phyloP scores from a whole-genome alignment of 768 basidiomycete species.

The Pluteus cervinus region DNA sequence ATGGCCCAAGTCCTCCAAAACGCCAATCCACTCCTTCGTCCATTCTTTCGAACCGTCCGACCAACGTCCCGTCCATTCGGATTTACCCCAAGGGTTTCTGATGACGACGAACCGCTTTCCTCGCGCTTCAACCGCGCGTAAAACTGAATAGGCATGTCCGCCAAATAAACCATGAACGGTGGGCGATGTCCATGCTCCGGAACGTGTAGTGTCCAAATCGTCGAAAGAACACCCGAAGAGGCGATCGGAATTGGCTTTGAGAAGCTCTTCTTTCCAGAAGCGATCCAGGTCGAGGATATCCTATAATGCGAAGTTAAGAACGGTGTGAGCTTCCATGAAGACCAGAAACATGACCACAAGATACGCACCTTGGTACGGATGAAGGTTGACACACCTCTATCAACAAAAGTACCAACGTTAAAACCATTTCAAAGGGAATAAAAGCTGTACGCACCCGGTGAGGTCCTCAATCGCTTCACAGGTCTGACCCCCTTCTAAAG shows the following conservation, averaged over 20 bases:
- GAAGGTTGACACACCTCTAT: constrained; percentile 38
- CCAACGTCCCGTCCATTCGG: constrained; percentile 46
- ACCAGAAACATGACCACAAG: neutral
- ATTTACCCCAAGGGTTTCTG: constrained; percentile 45
- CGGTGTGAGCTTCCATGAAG: neutral
- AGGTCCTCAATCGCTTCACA: constrained; percentile 51
- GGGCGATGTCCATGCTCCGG: constrained; percentile 6
- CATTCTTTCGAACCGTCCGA: constrained; percentile 45
- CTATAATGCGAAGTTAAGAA: constrained; percentile 16
- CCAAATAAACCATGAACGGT: constrained; percentile 33
- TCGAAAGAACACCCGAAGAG: constrained; percentile 49
- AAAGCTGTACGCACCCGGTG: constrained; percentile 36
- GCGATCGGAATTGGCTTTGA: constrained; percentile 42
- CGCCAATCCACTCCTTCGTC: constrained; percentile 40
- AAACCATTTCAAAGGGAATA: neutral
- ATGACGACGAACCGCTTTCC: constrained; percentile 43
- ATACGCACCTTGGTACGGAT: constrained; percentile 32
- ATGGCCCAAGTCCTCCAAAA: constrained; percentile 31
- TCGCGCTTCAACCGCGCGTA: constrained; percentile 36
- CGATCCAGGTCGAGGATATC: constrained; percentile 43
- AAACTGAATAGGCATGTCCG: constrained; percentile 42
- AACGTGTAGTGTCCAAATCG: constrained; percentile 19
- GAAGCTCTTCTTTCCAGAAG: constrained; percentile 51
- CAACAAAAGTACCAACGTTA: neutral
- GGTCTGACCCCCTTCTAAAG: constrained; percentile 28